A percentile compares a stretch with the other conserved stretches of the same genome.
These are phyloP conservation scores for Diaporthe citriasiana DNA, from an alignment of 2,329 filamentous ascomycete genomes.

Conservation along the genomic window DNA sequence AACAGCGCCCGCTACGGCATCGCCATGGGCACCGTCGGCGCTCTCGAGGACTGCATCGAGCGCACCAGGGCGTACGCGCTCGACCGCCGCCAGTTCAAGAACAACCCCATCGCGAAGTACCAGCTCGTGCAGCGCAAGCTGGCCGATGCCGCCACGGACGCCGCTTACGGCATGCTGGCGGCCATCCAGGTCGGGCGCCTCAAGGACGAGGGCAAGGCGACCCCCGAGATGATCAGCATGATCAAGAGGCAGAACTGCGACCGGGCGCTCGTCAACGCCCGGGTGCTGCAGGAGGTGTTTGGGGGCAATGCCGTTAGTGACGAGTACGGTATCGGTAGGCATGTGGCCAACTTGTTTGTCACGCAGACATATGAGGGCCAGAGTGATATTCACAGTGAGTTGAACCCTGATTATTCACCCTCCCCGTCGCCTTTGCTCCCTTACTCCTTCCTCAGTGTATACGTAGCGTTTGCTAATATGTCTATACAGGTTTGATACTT, in stretches of 20 bases:
- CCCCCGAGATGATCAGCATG: slow-evolving; percentile 97
- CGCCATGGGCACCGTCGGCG: slow-evolving; percentile 92
- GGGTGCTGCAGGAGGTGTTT: slow-evolving; percentile 92
- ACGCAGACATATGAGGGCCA: slow-evolving; percentile 99
- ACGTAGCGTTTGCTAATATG: slow-evolving; percentile 47
- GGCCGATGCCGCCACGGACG: slow-evolving; percentile 91
- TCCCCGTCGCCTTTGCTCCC: too few species aligned
- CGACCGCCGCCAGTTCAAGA: slow-evolving; percentile 95
- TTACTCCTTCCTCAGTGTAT: neutral
- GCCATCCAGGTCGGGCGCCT: slow-evolving; percentile 91
- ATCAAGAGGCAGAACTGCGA: slow-evolving; percentile 99
- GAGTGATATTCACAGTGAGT: slow-evolving; percentile 95
- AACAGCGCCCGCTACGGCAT: slow-evolving; percentile 96
- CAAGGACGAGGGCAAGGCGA: slow-evolving; percentile 89
- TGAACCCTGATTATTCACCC: slow-evolving; percentile 25
- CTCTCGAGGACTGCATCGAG: slow-evolving; percentile 90
- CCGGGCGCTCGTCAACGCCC: slow-evolving; percentile 82
- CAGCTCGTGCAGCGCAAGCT: slow-evolving; percentile 99
- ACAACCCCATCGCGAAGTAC: slow-evolving; percentile 94
- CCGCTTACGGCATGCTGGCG: slow-evolving; percentile 90
- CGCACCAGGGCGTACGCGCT: slow-evolving; percentile 89
- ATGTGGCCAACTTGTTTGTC: slow-evolving; percentile 96
- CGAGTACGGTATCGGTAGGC: slow-evolving; percentile 94
- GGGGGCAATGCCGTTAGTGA: slow-evolving; percentile 98
- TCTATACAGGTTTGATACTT: slow-evolving; percentile 71